A percentile compares a stretch with the other conserved stretches of the same genome.
phyloP scores from a whole-genome alignment of 345 rosid species.

The Syzygium jambos region DNA sequence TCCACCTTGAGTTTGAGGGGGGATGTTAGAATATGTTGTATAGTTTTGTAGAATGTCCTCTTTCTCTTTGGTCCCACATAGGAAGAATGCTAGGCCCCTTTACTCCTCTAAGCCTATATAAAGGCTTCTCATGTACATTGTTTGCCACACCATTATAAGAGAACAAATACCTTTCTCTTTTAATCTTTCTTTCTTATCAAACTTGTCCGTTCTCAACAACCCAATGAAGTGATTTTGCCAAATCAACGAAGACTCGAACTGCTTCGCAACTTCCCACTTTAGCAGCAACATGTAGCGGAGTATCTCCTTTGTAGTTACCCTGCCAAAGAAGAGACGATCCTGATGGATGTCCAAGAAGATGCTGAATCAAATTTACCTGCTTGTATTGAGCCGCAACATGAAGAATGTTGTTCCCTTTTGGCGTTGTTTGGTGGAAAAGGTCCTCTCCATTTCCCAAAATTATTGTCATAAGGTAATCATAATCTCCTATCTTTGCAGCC shows the following conservation, averaged over 20 bases:
- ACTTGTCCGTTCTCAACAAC: background rate
- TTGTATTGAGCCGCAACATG: background rate
- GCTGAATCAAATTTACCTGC: background rate
- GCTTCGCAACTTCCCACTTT: background rate
- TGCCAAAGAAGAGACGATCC: background rate
- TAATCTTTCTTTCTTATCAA: too few species aligned
- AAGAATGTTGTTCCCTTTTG: background rate
- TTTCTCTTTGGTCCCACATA: too few species aligned
- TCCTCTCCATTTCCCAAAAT: background rate
- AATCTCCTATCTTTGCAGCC: background rate
- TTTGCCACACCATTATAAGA: too few species aligned
- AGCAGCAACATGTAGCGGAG: background rate
- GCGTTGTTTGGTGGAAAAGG: background rate
- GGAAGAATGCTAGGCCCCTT: too few species aligned
- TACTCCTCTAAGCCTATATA: too few species aligned
- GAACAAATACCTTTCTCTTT: too few species aligned
- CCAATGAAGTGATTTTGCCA: background rate
- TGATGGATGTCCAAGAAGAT: background rate
- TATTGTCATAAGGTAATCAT: background rate
- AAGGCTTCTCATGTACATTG: too few species aligned
- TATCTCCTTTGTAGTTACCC: background rate
- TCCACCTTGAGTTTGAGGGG: too few species aligned
- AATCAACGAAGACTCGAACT: background rate
- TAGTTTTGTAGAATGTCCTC: too few species aligned
- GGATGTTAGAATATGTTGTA: too few species aligned